phyloP scores from a whole-genome alignment of 768 basidiomycete genomes.

The Pulveroboletus sp. region DNA sequence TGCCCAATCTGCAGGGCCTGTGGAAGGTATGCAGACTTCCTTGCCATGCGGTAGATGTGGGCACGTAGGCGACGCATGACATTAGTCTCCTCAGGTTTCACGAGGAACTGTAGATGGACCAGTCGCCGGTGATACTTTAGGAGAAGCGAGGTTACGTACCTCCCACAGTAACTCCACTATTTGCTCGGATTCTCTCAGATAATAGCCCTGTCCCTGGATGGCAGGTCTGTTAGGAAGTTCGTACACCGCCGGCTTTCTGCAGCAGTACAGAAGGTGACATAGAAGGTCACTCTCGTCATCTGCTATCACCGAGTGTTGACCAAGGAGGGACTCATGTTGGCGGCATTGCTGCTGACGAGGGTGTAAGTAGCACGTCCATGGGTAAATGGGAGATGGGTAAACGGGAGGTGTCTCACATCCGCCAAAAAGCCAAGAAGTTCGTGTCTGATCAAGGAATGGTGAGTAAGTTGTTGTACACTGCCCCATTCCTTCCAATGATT shows the following conservation, averaged over 20 bases:
- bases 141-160: constrained; percentile 8
- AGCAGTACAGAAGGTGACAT: constrained; percentile 18
- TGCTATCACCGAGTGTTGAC: neutral
- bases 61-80: constrained; percentile 13
- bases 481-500: constrained; percentile 12
- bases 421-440: constrained; percentile 7
- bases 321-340: constrained; percentile 5
- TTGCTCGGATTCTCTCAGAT: constrained; percentile 12
- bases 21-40: constrained; percentile 26
- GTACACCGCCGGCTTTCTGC: constrained; percentile 14
- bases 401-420: constrained; percentile 5
- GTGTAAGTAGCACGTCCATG: neutral
- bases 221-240: neutral
- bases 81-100: neutral
- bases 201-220: neutral
- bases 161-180: constrained; percentile 23
- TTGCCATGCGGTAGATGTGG: constrained; percentile 26
- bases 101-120: constrained; percentile 12
- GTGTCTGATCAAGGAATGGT: constrained; percentile 13
- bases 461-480: constrained; percentile 15
- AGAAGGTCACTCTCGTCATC: constrained; percentile 18
- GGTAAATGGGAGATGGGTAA: neutral
- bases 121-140: neutral
- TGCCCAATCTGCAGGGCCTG: constrained; percentile 9
- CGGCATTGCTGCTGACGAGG: constrained; percentile 11